A percentile compares a stretch with the other conserved stretches of the same genome.
These are phyloP conservation scores for Flaveria floridana DNA, from an alignment of 140 eudicot species.

Conservation along the genomic window DNA sequence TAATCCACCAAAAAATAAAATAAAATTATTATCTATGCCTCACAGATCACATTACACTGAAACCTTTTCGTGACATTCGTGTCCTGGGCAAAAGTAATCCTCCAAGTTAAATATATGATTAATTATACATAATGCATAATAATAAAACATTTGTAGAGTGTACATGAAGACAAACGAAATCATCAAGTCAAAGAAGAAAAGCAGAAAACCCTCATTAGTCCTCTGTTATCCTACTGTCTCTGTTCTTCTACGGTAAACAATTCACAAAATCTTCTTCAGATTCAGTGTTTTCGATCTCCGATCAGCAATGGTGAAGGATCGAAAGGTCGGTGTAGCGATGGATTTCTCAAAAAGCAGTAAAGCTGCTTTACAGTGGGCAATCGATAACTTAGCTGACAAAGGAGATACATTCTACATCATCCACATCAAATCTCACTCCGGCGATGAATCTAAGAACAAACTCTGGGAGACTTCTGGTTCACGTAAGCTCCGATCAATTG, in stretches of 20 bases:
- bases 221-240: background rate
- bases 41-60: too few species aligned
- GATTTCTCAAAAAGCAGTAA: conserved; percentile 95
- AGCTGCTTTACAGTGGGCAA: conserved; percentile 75
- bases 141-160: too few species aligned
- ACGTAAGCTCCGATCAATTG: conserved; percentile 49
- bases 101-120: too few species aligned
- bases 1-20: too few species aligned
- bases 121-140: too few species aligned
- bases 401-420: conserved; percentile 71
- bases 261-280: background rate
- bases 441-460: conserved; percentile 52
- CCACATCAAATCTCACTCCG: conserved; percentile 46
- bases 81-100: too few species aligned
- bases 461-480: conserved; percentile 79
- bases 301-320: conserved; percentile 61
- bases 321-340: conserved; percentile 80
- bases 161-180: too few species aligned
- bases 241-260: background rate
- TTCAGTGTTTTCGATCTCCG: conserved; percentile 21
- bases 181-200: too few species aligned
- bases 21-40: too few species aligned
- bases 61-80: too few species aligned
- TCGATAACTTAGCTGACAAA: conserved; percentile 76
- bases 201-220: background rate